These are phyloP conservation scores for Ilex asprella DNA, from an alignment of 257 asterid genomes.

Conservation along the genomic window DNA sequence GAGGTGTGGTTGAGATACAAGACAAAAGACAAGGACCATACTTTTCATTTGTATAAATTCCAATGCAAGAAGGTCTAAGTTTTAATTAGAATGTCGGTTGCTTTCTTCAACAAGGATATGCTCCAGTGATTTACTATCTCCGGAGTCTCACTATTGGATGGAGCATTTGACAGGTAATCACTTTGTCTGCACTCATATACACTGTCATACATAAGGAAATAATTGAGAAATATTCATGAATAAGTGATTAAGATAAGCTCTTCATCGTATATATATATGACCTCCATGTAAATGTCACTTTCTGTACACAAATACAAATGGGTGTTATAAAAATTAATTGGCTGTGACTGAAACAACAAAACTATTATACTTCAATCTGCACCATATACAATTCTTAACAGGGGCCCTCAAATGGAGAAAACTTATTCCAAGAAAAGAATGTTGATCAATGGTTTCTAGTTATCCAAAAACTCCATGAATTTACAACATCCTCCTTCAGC, in stretches of 20 bases:
- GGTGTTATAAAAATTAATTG: too few species aligned
- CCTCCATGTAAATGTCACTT: too few species aligned
- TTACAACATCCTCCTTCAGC: constrained; percentile 29
- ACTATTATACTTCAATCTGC: not conserved
- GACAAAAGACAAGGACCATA: constrained; percentile 65
- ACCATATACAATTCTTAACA: not conserved
- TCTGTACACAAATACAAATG: too few species aligned
- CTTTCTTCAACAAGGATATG: too few species aligned
- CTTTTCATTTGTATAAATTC: constrained; percentile 56
- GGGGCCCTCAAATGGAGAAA: not conserved
- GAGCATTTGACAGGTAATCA: too few species aligned
- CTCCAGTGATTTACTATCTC: constrained; percentile 21
- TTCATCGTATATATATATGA: too few species aligned
- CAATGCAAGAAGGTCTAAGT: constrained; percentile 23
- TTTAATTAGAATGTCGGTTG: constrained; percentile 30
- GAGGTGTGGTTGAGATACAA: constrained; percentile 41
- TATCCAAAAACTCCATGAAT: not conserved
- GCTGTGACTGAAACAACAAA: not conserved
- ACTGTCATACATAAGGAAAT: too few species aligned
- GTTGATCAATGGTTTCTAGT: not conserved
- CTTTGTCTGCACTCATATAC: too few species aligned
- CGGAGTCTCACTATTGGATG: too few species aligned
- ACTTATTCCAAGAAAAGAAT: not conserved
- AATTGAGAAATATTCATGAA: too few species aligned
- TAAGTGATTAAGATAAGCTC: too few species aligned